phyloP scores from a whole-genome alignment of 1,284 basidiomycete genomes.

The Heterobasidion irregulare region DNA sequence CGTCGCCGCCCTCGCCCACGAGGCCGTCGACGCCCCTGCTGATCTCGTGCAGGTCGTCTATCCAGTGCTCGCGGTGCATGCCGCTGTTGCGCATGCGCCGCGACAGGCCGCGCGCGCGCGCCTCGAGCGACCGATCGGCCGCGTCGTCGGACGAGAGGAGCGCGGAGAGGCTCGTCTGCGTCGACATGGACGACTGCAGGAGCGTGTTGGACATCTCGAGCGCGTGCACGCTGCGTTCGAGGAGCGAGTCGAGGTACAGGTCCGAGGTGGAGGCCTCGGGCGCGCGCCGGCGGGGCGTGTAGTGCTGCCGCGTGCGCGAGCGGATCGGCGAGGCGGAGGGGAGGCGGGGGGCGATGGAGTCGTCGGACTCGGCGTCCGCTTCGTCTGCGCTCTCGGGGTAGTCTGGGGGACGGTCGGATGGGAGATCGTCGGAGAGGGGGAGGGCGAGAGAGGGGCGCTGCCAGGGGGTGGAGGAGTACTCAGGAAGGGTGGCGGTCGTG shows the following conservation, averaged over 20 bases:
- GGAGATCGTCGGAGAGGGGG: constrained; percentile 21
- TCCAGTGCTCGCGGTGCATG: constrained; percentile 45
- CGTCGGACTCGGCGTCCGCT: constrained; percentile 58
- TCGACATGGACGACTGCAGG: constrained; percentile 63
- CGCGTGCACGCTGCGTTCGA: constrained; percentile 73
- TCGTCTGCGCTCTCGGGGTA: constrained; percentile 71
- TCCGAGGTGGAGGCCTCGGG: constrained; percentile 20
- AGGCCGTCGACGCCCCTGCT: constrained; percentile 50
- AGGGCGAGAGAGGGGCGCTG: constrained; percentile 14
- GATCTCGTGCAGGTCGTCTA: constrained; percentile 52
- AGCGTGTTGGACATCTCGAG: constrained; percentile 76
- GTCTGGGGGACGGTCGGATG: constrained; percentile 58
- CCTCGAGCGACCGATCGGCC: constrained; percentile 34
- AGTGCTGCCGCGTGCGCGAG: constrained; percentile 3
- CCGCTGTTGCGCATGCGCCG: constrained; percentile 37
- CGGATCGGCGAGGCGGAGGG: constrained; percentile 7
- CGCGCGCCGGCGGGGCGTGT: constrained; percentile 12
- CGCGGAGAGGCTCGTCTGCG: constrained; percentile 50
- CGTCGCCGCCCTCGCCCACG: constrained; percentile 23
- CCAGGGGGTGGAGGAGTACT: constrained; percentile 42
- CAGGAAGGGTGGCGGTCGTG: constrained; percentile 57
- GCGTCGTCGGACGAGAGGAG: constrained; percentile 29
- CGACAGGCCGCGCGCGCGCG: constrained; percentile 39
- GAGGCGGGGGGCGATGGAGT: constrained; percentile 3
- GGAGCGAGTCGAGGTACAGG: constrained; percentile 60